A percentile compares a stretch with the other conserved stretches of the same genome.
These are phyloP conservation scores for Fistulinella cinereoalba DNA, from an alignment of 1,284 basidiomycete genomes.

Conservation along the genomic window DNA sequence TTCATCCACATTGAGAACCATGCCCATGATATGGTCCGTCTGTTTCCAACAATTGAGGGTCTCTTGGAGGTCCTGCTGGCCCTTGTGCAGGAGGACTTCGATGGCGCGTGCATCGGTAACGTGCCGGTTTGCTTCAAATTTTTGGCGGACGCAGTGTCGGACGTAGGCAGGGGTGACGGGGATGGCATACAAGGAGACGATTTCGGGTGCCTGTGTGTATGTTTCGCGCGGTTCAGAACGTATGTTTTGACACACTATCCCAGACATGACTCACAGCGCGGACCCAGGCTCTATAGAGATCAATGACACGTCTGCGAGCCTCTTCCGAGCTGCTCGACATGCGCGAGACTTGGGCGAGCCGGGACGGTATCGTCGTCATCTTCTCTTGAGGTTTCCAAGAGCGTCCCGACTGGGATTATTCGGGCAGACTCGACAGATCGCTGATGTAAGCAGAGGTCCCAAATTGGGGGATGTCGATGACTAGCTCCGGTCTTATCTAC, in stretches of 20 bases:
- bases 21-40: conserved; percentile 69
- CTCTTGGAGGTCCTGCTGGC: conserved; percentile 90
- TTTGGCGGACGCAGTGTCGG: conserved; percentile 80
- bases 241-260: not conserved
- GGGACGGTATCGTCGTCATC: not conserved
- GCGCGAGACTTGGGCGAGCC: not conserved
- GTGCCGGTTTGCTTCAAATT: conserved; percentile 85
- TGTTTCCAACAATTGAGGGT: conserved; percentile 94
- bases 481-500: conserved; percentile 14
- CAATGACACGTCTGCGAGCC: conserved; percentile 67
- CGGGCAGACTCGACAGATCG: conserved; percentile 10
- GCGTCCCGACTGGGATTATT: not conserved
- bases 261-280: conserved; percentile 61
- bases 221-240: conserved; percentile 7
- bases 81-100: conserved; percentile 88
- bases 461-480: conserved; percentile 7
- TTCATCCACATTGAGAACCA: conserved; percentile 51
- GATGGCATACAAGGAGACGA: conserved; percentile 82
- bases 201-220: conserved; percentile 79
- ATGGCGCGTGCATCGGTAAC: conserved; percentile 83
- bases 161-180: conserved; percentile 81
- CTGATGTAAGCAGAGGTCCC: conserved; percentile 21
- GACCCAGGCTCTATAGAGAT: conserved; percentile 92
- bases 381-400: not conserved
- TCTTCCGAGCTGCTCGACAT: conserved; percentile 44